Conservation (phyloP, 495 filamentous ascomycete species). For the Cercophora samala region DNA sequence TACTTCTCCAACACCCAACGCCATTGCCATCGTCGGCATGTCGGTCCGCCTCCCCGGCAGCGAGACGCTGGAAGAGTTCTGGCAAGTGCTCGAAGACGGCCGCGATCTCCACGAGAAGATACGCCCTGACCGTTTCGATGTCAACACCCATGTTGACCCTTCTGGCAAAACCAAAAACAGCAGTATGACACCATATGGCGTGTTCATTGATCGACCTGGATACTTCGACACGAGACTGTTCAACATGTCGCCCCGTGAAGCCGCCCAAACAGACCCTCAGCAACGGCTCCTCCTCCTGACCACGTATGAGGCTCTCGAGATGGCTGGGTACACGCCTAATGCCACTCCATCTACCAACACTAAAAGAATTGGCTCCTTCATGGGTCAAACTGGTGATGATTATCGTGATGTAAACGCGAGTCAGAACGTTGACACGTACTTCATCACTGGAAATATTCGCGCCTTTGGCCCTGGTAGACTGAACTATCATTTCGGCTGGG, state of each 20-base stretch:
- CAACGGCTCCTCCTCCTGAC: slow-evolving; percentile 72
- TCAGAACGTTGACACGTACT: slow-evolving; percentile 85
- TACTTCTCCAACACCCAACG: neutral
- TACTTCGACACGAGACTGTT: slow-evolving; percentile 77
- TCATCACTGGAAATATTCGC: slow-evolving; percentile 76
- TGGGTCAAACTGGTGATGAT: slow-evolving; percentile 76
- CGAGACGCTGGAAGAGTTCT: slow-evolving; percentile 55
- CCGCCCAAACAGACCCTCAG: slow-evolving; percentile 72
- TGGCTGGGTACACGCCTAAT: slow-evolving; percentile 73
- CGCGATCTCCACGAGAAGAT: slow-evolving; percentile 50
- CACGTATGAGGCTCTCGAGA: slow-evolving; percentile 80
- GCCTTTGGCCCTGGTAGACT: slow-evolving; percentile 80
- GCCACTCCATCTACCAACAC: slow-evolving; percentile 69
- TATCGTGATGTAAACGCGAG: slow-evolving; percentile 80
- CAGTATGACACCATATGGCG: slow-evolving; percentile 67
- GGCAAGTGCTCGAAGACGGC: slow-evolving; percentile 60
- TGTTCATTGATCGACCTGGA: slow-evolving; percentile 72
- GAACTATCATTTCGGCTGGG: slow-evolving; percentile 77
- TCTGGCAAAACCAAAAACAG: slow-evolving; percentile 66
- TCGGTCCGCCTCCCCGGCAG: slow-evolving; percentile 61
- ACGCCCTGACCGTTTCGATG: slow-evolving; percentile 66
- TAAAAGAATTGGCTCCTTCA: slow-evolving; percentile 79
- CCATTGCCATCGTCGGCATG: slow-evolving; percentile 63
- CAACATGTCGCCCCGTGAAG: slow-evolving; percentile 84
- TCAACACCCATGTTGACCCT: slow-evolving; percentile 65